Conservation (phyloP, 148 eudicot genomes). For the Pharnaceum exiguum region DNA sequence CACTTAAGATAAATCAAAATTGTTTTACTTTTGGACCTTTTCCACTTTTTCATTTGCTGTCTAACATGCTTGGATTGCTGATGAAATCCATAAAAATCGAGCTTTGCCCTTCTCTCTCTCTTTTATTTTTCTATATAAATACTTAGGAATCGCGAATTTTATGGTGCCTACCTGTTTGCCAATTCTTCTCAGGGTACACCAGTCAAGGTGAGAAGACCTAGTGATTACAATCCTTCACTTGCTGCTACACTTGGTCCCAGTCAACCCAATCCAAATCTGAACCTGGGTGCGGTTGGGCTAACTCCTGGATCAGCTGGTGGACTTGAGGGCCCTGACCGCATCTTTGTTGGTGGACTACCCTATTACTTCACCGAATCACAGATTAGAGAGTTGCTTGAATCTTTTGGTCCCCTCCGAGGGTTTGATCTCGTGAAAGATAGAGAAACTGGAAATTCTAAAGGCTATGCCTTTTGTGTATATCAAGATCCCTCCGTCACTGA, state of each 20-base stretch:
- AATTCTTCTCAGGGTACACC: slow-evolving; percentile 98
- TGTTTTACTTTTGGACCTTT: too few relatives aligned
- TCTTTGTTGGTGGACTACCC: slow-evolving; percentile 52
- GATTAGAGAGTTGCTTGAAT: slow-evolving; percentile 85
- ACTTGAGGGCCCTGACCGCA: slow-evolving; percentile 55
- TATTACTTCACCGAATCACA: slow-evolving; percentile 85
- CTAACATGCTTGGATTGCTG: too few relatives aligned
- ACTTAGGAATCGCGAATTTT: neutral
- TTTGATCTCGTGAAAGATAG: slow-evolving; percentile 54
- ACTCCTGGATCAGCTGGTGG: slow-evolving; percentile 81
- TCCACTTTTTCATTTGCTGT: too few relatives aligned
- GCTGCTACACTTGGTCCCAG: slow-evolving; percentile 98
- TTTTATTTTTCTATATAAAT: too few relatives aligned
- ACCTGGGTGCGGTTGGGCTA: slow-evolving; percentile 67
- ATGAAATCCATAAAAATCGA: too few relatives aligned
- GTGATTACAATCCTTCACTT: slow-evolving; percentile 89
- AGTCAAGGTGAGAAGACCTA: slow-evolving; percentile 94
- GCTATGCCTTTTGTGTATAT: slow-evolving; percentile 54
- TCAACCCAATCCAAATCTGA: slow-evolving; percentile 64
- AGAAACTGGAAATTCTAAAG: slow-evolving; percentile 53
- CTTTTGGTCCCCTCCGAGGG: slow-evolving; percentile 78
- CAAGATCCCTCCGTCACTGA: slow-evolving; percentile 42
- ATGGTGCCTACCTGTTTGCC: neutral
- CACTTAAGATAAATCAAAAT: too few relatives aligned
- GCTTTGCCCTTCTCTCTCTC: too few relatives aligned